Percentiles rank a stretch among this genome's conserved stretches.
Evolutionary conservation across 176 grass and related monocot species (phyloP).

Genomic region (Oryza punctata): DNA sequence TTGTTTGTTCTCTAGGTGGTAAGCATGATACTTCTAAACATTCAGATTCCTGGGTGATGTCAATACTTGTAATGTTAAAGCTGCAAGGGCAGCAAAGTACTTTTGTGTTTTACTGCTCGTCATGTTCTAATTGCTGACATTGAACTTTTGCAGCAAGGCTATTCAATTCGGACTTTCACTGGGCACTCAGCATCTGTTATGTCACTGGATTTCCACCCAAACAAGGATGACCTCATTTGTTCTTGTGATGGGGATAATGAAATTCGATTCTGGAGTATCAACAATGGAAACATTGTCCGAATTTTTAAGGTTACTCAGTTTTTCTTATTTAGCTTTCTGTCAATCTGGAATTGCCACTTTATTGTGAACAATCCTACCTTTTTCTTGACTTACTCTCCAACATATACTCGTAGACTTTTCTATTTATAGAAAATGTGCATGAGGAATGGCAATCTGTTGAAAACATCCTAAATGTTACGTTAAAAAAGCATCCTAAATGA

Average conservation of each 20-base stretch:
- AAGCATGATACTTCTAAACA: slow-evolving; percentile 4
- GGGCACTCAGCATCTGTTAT: slow-evolving; percentile 86
- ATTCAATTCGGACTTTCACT: slow-evolving; percentile 73
- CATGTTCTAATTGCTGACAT: slow-evolving; percentile 4
- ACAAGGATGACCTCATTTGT: slow-evolving; percentile 92
- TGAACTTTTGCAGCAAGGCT: slow-evolving; percentile 57
- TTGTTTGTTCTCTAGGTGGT: slow-evolving; percentile 16
- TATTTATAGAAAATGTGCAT: neutral
- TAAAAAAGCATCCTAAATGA: neutral
- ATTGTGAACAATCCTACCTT: neutral
- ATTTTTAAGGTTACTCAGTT: slow-evolving; percentile 67
- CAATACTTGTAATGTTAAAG: neutral
- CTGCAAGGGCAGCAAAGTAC: neutral
- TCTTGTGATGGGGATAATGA: slow-evolving; percentile 85
- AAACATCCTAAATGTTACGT: neutral
- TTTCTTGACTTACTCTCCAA: neutral
- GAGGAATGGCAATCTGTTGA: neutral
- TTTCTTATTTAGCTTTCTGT: slow-evolving; percentile 12
- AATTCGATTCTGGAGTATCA: slow-evolving; percentile 89
- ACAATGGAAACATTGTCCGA: slow-evolving; percentile 53
- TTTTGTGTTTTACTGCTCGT: neutral
- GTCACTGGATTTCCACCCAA: slow-evolving; percentile 94
- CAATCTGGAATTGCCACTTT: neutral
- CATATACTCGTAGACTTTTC: neutral
- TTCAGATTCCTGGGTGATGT: neutral